phyloP scores from a whole-genome alignment of 306 rosid genomes.

The Cotoneaster glaucophyllus region DNA sequence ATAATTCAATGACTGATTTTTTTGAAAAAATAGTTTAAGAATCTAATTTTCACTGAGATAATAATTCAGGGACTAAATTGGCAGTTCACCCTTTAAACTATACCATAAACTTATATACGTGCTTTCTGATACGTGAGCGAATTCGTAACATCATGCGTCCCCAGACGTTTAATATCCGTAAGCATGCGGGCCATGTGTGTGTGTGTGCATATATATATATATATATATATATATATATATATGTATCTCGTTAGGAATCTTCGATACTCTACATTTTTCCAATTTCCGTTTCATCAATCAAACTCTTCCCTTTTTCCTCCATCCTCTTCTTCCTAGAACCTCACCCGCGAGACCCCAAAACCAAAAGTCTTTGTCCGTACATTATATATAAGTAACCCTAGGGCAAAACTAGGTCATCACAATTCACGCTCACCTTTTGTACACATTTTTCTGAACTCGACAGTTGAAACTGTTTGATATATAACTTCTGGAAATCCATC shows the following conservation, averaged over 20 bases:
- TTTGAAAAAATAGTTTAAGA: too few species aligned
- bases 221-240: too few species aligned
- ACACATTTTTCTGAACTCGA: background rate
- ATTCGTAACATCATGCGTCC: too few species aligned
- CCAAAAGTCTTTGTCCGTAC: background rate
- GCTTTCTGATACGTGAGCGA: background rate
- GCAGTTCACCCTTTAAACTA: too few species aligned
- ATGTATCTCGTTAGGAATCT: background rate
- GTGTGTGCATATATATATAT: too few species aligned
- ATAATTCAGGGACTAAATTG: too few species aligned
- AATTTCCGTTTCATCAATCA: background rate
- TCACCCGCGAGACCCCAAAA: background rate
- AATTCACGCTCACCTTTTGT: background rate
- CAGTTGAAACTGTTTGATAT: background rate
- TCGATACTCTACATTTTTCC: background rate
- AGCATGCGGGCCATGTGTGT: background rate
- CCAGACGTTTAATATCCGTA: background rate
- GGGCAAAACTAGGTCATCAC: background rate
- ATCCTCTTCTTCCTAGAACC: constrained; percentile 2
- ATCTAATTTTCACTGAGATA: too few species aligned
- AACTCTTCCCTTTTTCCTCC: background rate
- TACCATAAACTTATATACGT: background rate
- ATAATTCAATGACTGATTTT: too few species aligned
- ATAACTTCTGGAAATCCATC: background rate
- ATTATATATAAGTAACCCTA: background rate